Percentiles rank a stretch among this genome's conserved stretches.
phyloP scores from a whole-genome alignment of 495 filamentous ascomycete species.

The Penicillium maclennaniae region DNA sequence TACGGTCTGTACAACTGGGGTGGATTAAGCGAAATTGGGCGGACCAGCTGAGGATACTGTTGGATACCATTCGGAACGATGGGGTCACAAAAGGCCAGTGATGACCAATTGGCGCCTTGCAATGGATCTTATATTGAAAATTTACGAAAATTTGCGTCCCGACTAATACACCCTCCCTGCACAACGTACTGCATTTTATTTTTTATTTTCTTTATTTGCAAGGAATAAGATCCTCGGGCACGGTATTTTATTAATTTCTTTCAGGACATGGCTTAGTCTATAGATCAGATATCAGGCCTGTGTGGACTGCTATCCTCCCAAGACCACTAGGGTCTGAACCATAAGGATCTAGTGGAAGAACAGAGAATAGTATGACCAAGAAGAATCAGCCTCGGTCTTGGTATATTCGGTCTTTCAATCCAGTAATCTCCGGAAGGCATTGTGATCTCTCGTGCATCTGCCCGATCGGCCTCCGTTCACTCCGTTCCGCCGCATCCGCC shows the following conservation, averaged over 20 bases:
- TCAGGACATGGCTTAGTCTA: background rate
- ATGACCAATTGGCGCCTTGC: slow-evolving; percentile 14
- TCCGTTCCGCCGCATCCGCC: slow-evolving; percentile 38
- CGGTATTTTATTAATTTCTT: background rate
- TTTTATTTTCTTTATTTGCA: background rate
- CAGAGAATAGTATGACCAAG: background rate
- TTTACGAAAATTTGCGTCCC: slow-evolving; percentile 3
- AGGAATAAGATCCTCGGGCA: background rate
- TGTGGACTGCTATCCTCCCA: no score
- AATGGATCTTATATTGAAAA: slow-evolving; percentile 27
- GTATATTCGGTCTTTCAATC: background rate
- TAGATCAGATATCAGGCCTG: background rate
- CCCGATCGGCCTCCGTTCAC: slow-evolving; percentile 27
- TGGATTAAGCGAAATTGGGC: slow-evolving; percentile 38
- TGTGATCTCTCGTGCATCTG: slow-evolving; percentile 24
- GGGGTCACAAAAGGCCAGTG: slow-evolving; percentile 10
- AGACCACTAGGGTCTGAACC: no score
- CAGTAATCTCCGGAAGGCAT: slow-evolving; percentile 14
- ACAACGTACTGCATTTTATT: background rate
- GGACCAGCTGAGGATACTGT: slow-evolving; percentile 26
- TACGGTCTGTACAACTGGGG: slow-evolving; percentile 19
- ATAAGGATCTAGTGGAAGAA: background rate
- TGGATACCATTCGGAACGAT: slow-evolving; percentile 23
- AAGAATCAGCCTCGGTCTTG: background rate
- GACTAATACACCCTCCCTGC: background rate